phyloP scores from a whole-genome alignment of 192 early-diverging fungal genomes.

The Irineochytrium annulatum region DNA sequence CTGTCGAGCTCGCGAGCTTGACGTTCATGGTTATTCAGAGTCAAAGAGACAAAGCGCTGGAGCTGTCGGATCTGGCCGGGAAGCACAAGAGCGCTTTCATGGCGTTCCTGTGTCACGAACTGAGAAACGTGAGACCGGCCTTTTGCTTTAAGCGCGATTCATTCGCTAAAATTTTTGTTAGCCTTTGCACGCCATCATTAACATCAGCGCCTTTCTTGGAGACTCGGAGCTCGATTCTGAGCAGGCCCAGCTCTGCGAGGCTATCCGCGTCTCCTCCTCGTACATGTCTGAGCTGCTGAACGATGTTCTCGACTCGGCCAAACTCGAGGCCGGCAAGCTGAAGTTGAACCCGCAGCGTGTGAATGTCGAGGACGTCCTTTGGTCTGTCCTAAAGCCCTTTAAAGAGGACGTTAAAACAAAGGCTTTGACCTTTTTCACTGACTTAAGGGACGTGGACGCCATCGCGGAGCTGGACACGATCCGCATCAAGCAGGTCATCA shows the following conservation, averaged over 20 bases:
- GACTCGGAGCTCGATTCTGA: slow-evolving; percentile 1
- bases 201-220: slow-evolving; percentile 7
- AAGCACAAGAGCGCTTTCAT: slow-evolving; percentile 11
- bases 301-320: slow-evolving; percentile 15
- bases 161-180: no score
- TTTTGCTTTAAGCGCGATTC: no score
- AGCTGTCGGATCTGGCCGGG: background rate
- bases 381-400: background rate
- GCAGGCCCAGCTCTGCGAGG: slow-evolving; percentile 5
- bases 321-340: slow-evolving; percentile 6
- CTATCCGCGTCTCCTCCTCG: background rate
- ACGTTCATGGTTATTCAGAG: background rate
- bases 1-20: background rate
- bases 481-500: slow-evolving; percentile 3
- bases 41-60: background rate
- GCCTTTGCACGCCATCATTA: slow-evolving; percentile 14
- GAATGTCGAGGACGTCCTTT: background rate
- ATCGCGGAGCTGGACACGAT: slow-evolving; percentile 1
- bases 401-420: background rate
- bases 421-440: background rate
- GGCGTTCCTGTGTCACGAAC: slow-evolving; percentile 23
- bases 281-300: slow-evolving; percentile 22
- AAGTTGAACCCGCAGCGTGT: background rate
- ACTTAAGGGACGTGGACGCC: background rate
- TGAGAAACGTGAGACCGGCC: no score